Evolutionary conservation across 148 eudicot species (phyloP), one percentile per base, ranked within the genome.

Genomic region (Suaeda aralocaspica): DNA sequence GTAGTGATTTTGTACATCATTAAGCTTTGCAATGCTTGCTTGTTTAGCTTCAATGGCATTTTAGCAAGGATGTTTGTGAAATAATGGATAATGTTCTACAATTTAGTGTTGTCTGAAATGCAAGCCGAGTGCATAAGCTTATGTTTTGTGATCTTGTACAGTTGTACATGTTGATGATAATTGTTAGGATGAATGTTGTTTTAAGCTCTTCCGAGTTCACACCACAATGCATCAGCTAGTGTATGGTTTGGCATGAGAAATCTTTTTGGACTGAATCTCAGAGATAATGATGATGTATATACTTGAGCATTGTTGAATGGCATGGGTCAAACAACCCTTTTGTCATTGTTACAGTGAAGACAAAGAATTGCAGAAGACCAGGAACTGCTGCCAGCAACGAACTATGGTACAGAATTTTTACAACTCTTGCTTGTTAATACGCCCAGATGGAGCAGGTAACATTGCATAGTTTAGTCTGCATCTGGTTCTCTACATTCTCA

Each of bases 11-110:
- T 53, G 22, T 34, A 34, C 18, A 14, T 33, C 25, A 8, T 68
- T 52, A 21, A 13, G 70, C 45, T 68, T 52, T 46, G 57, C 34
- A n/a, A 34, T 22, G 48, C 29, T 50, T 50, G 45, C 33, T 67
- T 33, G 69, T 28, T 66, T 9, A 15, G 57, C 45, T 34, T 21
- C 59, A 3, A 33, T 1, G 36, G 61, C 60, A n/a, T 50, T n/a
- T 49, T 18, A 31, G 1, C 3, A 2, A n/a, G 18, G 3, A 30
- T 29, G 42, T 7, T 22, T 31, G 22, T 31, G 5, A 30, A 59
- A 5, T 59, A 6, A 59, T 31, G 12, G 41, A 30, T 31, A 16
- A 2, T 18, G 30, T 59, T 31, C 13, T 0, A 31, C 24, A 31
- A 59, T 25, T 64, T 30, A 42, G 34, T 64, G 67, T 13, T 30